Evolutionary conservation across 768 basidiomycete genomes (phyloP).

Genomic region (Podaxis rugospora): DNA sequence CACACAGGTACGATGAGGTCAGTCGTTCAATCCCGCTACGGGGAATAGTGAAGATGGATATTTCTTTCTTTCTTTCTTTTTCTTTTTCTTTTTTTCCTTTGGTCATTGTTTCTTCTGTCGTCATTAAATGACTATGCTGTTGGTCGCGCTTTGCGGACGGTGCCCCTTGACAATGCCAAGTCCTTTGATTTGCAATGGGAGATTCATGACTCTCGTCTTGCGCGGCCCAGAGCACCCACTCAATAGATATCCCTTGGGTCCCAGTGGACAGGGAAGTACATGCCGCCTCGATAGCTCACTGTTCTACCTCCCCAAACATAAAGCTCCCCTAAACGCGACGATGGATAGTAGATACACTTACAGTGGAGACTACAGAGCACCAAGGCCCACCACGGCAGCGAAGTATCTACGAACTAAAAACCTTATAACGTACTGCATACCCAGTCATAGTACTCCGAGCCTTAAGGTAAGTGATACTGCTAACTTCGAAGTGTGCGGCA

Average conservation of each 20-base stretch:
- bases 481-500: neutral
- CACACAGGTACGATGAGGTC: neutral
- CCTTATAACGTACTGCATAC: neutral
- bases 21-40: conserved; percentile 1
- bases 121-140: neutral
- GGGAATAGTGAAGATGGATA: neutral
- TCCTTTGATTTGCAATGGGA: neutral
- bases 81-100: neutral
- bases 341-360: neutral
- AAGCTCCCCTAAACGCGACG: neutral
- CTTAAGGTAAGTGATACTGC: neutral
- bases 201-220: neutral
- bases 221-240: neutral
- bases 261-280: neutral
- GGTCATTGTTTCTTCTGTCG: neutral
- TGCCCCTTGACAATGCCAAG: neutral
- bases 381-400: neutral
- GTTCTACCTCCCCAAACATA: neutral
- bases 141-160: no score
- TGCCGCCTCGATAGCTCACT: neutral
- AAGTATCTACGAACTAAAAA: no score
- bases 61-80: neutral
- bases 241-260: neutral
- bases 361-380: neutral
- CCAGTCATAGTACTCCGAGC: neutral